Base-by-base conservation (phyloP, 106 monocot species). In the Allium fistulosum region DNA sequence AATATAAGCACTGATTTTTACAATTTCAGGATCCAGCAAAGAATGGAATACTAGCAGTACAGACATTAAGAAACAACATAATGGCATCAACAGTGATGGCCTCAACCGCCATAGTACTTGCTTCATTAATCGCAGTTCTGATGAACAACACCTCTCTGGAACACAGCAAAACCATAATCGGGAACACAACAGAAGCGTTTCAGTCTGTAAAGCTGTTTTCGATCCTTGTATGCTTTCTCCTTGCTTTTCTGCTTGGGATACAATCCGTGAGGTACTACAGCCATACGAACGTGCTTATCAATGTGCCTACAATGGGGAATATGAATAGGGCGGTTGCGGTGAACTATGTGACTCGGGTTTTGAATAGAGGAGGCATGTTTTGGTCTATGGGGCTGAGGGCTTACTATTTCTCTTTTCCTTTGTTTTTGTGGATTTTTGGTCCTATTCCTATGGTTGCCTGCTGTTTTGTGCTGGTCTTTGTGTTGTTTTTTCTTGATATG, bases 241-340 rank as follows among this genome's bases (percentile, higher is more conserved):
- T 83, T 11, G 85, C 90, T 5, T 95, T 95, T 77, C 88, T 95
- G 53, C 68, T 81, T 58, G 74, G 83, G 66, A 76, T 87, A 22
- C 91, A 91, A 66, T 85, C 90, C 16, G 79, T 88, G 47, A 65
- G 94, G 17, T 91, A 91, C 80, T 95, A 91, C 80, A 87, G 83
- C 81, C 94, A 90, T 13, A 80, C 82, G 11, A 76, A 82, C 75
- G 62, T 94, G 26, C 79, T 94, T 72, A 83, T 94, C 70, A 85
- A 81, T 63, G 88, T 88, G 53, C 90, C 79, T 0, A 10, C 8
- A 22, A 17, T 12, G 14, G 37, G 37, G 37, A 37, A 37, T 37
- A 26, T 13, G 26, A 49, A 28, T 22, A 12, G 28, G 28, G 2
- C 18, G 2, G 28, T 53, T 7, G 55, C 78, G 10, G 26, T 77